A percentile compares a stretch with the other conserved stretches of the same genome.
phyloP scores from a whole-genome alignment of 1,284 basidiomycete genomes.

The Leccinum colubrinum region DNA sequence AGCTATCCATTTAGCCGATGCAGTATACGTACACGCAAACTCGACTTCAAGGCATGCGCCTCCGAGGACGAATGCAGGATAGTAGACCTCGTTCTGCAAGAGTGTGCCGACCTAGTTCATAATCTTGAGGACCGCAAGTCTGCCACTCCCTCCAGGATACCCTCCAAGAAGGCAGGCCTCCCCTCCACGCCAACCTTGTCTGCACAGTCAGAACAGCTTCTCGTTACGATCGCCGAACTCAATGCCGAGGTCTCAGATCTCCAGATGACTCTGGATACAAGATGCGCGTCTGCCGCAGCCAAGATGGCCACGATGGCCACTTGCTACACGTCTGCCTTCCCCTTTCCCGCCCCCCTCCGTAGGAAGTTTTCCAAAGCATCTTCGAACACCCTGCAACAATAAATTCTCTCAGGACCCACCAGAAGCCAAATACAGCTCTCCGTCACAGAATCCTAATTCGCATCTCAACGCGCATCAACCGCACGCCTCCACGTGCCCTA shows the following conservation, averaged over 20 bases:
- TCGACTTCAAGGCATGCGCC: too few relatives aligned
- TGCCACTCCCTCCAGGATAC: constrained; percentile 27
- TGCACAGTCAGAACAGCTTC: constrained; percentile 44
- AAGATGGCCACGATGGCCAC: constrained; percentile 90
- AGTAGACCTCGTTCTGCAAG: too few relatives aligned
- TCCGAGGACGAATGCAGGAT: too few relatives aligned
- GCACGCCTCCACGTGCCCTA: constrained; percentile 57
- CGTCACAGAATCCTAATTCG: constrained; percentile 44
- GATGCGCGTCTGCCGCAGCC: constrained; percentile 54
- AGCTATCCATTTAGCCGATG: too few relatives aligned
- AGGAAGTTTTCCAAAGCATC: constrained; percentile 88
- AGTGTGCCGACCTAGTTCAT: constrained; percentile 50
- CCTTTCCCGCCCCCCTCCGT: background rate
- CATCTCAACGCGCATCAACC: constrained; percentile 42
- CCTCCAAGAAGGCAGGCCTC: constrained; percentile 47
- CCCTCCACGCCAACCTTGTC: constrained; percentile 54
- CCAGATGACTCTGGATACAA: constrained; percentile 45
- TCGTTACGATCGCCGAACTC: constrained; percentile 44
- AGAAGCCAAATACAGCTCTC: constrained; percentile 42
- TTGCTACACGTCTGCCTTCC: constrained; percentile 73
- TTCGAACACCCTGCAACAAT: constrained; percentile 65
- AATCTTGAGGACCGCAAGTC: constrained; percentile 48
- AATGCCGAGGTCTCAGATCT: constrained; percentile 44
- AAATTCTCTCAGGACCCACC: constrained; percentile 55
- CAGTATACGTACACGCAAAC: too few relatives aligned